These are phyloP conservation scores for barrel medic (Medicago truncatula) DNA, from an alignment of 306 rosid genomes.

Conservation along the genomic window DNA sequence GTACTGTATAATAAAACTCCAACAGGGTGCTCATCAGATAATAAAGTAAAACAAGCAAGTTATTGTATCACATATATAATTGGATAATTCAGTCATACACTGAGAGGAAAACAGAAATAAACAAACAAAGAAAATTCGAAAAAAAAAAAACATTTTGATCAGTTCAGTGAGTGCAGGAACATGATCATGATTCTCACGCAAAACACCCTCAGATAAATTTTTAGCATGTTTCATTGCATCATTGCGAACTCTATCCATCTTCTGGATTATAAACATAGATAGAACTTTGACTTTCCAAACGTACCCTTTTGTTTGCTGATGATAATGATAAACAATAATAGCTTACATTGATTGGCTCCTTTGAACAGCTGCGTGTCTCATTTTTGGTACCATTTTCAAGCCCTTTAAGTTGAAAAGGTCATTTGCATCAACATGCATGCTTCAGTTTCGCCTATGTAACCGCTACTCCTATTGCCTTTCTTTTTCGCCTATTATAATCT, in stretches of 20 bases:
- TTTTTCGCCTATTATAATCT: no score
- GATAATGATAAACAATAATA: conserved; percentile 53
- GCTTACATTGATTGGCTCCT: conserved; percentile 56
- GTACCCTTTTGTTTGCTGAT: conserved; percentile 18
- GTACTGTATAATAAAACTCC: no score
- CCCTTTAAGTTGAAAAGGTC: conserved; percentile 46
- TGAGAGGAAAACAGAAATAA: no score
- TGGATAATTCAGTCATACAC: no score
- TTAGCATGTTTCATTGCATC: conserved; percentile 1
- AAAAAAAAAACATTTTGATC: no score
- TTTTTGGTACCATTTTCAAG: conserved; percentile 60
- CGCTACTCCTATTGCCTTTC: no score
- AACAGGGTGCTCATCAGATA: no score
- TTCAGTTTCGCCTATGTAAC: no score
- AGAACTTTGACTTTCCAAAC: conserved; percentile 11
- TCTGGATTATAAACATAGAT: conserved; percentile 49
- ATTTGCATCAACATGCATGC: conserved; percentile 39
- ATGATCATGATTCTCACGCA: conserved; percentile 30
- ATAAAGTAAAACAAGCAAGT: no score
- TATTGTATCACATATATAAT: no score
- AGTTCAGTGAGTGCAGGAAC: no score
- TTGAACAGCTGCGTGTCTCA: conserved; percentile 59
- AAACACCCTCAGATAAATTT: conserved; percentile 24
- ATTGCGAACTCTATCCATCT: conserved; percentile 42
- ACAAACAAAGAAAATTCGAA: no score